These are phyloP conservation scores for Cladorrhinum samala DNA, from an alignment of 495 filamentous ascomycete species.

Conservation along the genomic window DNA sequence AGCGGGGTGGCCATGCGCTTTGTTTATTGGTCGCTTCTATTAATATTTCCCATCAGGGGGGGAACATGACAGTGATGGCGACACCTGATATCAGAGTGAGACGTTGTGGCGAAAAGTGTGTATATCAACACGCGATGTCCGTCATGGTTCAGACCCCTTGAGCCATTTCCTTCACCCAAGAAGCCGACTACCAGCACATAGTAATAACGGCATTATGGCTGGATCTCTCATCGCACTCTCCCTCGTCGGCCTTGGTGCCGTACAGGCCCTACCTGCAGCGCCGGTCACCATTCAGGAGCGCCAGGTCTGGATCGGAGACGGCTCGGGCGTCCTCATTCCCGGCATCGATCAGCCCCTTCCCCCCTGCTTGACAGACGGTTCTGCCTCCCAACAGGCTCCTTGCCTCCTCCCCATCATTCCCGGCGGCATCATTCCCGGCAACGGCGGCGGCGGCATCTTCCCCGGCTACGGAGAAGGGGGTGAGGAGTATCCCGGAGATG, in stretches of 20 bases:
- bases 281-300: conserved; percentile 13
- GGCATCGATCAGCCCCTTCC: background rate
- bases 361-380: conserved; percentile 2
- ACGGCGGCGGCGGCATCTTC: conserved; percentile 11
- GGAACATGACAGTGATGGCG: conserved; percentile 6
- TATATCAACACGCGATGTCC: conserved; percentile 21
- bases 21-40: conserved; percentile 19
- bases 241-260: conserved; percentile 26
- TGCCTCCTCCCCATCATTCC: conserved; percentile 20
- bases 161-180: conserved; percentile 4
- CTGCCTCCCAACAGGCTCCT: conserved; percentile 3
- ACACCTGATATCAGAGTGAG: background rate
- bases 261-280: conserved; percentile 23
- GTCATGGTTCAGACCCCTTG: background rate
- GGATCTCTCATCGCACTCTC: conserved; percentile 22
- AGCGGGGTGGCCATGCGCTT: conserved; percentile 10
- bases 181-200: background rate
- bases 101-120: background rate
- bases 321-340: conserved; percentile 7
- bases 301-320: conserved; percentile 10
- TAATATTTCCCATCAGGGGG: conserved; percentile 15
- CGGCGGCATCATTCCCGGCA: conserved; percentile 17
- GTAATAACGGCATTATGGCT: conserved; percentile 22
- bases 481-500: background rate
- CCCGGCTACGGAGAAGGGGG: background rate